Evolutionary conservation across 176 grass and related monocot species (phyloP).

Genomic region (Avena atlantica): DNA sequence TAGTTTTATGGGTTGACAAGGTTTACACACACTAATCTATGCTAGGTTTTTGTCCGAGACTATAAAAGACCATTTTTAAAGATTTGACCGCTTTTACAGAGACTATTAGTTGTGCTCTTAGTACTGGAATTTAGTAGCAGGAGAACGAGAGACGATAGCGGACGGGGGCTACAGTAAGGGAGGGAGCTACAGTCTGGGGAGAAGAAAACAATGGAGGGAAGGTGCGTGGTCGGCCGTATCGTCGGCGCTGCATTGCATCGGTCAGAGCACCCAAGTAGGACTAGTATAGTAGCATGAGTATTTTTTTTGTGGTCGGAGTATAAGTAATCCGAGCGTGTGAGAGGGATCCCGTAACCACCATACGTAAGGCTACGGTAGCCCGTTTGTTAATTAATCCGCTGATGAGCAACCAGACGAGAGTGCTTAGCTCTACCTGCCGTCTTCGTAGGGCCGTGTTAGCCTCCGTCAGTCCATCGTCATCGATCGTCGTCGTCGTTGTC

Average conservation of each 20-base stretch:
- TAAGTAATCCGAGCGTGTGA: neutral
- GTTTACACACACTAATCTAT: too few species aligned
- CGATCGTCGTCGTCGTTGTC: too few species aligned
- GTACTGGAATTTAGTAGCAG: neutral
- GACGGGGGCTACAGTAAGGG: neutral
- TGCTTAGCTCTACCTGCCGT: conserved; percentile 13
- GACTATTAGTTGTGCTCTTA: too few species aligned
- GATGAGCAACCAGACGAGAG: neutral
- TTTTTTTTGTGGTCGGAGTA: too few species aligned
- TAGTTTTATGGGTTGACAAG: too few species aligned
- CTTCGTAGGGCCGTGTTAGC: neutral
- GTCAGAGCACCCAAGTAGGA: neutral
- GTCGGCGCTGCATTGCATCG: neutral
- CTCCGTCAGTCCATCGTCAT: neutral
- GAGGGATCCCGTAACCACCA: conserved; percentile 27
- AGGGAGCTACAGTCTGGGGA: neutral
- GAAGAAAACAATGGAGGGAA: neutral
- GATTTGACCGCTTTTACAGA: too few species aligned
- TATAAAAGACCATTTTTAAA: too few species aligned
- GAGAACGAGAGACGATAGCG: neutral
- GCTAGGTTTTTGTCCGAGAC: too few species aligned
- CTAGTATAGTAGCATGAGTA: neutral
- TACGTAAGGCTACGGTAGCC: conserved; percentile 15
- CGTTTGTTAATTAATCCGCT: neutral
- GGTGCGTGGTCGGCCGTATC: conserved; percentile 16